Evolutionary conservation across 2,329 filamentous ascomycete species (phyloP).

Genomic region (Pseudogymnoascus destructans): DNA sequence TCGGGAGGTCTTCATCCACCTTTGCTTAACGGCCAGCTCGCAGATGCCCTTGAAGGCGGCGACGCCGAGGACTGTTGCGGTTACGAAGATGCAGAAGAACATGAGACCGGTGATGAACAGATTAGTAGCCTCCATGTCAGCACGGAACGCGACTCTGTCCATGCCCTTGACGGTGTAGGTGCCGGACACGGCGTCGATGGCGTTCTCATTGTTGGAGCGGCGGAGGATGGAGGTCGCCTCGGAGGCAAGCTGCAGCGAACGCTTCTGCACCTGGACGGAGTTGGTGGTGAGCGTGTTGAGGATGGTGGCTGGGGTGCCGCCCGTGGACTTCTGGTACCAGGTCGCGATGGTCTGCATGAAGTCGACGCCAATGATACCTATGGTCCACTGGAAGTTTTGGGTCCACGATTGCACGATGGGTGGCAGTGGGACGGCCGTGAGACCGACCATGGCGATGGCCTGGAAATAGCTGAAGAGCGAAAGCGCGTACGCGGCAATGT

Average conservation of each 20-base stretch:
- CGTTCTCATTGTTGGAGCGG: slow-evolving; percentile 38
- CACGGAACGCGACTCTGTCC: slow-evolving; percentile 75
- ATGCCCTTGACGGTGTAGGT: slow-evolving; percentile 64
- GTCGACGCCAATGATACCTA: slow-evolving; percentile 81
- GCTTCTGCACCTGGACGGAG: slow-evolving; percentile 62
- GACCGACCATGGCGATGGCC: slow-evolving; percentile 79
- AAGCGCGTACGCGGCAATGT: slow-evolving; percentile 84
- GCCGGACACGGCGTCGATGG: slow-evolving; percentile 40
- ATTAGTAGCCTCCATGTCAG: slow-evolving; percentile 77
- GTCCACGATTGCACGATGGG: slow-evolving; percentile 89
- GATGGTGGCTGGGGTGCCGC: slow-evolving; percentile 68
- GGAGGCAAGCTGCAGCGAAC: slow-evolving; percentile 30
- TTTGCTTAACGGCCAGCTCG: slow-evolving; percentile 60
- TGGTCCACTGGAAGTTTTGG: slow-evolving; percentile 95
- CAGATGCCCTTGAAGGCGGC: slow-evolving; percentile 68
- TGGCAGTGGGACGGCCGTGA: slow-evolving; percentile 67
- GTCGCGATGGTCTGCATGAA: slow-evolving; percentile 84
- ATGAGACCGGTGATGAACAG: slow-evolving; percentile 83
- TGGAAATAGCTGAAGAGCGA: slow-evolving; percentile 96
- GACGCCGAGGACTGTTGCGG: slow-evolving; percentile 60
- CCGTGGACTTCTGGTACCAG: slow-evolving; percentile 92
- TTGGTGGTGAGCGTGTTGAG: slow-evolving; percentile 60
- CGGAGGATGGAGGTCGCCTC: slow-evolving; percentile 25
- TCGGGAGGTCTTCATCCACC: slow-evolving; percentile 70
- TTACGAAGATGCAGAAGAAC: slow-evolving; percentile 78